Base-by-base conservation (phyloP, 148 eudicot species). In the Nepenthes gracilis region DNA sequence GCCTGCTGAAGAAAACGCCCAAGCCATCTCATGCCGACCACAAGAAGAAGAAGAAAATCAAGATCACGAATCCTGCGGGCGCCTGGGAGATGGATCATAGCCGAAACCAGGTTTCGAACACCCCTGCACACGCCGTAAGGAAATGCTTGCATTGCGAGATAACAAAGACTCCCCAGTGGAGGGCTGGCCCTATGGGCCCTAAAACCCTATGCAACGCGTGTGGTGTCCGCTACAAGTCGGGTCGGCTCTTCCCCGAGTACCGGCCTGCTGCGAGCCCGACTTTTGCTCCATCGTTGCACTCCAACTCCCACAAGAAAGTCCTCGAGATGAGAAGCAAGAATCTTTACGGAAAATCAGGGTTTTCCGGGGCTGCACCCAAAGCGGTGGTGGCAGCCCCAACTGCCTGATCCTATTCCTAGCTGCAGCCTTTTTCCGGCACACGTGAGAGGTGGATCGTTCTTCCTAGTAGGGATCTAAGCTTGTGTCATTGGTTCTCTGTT, bases 81-180 rank as follows among this genome's bases (percentile, higher is more conserved):
- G 11, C 15, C 4, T 2, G 15, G 53, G 10, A 49, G 53, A 34
- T 12, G n/a, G 11, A 70, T 59, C 36, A 72, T 47, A 59, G 34
- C 23, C 56, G 57, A 14, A 47, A 6, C 11, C 70, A 64, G 35
- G 23, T 23, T 23, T 0, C 23, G 23, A 69, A 69, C 3, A 35
- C 55, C 8, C 48, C 48, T 5, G 8, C 48, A 4, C 83, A 78
- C 58, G 67, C 71, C 2, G 80, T 85, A 23, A 75, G 92, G 59
- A 88, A 88, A 63, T 88, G 96, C 77, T 12, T 72, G 85, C 96
- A 88, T 66, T 88, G 96, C n/a, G 92, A 77, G 81, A 83, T 88
- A n/a, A 85, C 96, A 1, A 88, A 88, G 78, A 88, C 96, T 0
- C 96, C 96, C 1, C 96, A 88, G 53, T 88, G 96, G 96, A 79